These are phyloP conservation scores for Aspergillus baeticus DNA, from an alignment of 495 filamentous ascomycete species.

Conservation along the genomic window DNA sequence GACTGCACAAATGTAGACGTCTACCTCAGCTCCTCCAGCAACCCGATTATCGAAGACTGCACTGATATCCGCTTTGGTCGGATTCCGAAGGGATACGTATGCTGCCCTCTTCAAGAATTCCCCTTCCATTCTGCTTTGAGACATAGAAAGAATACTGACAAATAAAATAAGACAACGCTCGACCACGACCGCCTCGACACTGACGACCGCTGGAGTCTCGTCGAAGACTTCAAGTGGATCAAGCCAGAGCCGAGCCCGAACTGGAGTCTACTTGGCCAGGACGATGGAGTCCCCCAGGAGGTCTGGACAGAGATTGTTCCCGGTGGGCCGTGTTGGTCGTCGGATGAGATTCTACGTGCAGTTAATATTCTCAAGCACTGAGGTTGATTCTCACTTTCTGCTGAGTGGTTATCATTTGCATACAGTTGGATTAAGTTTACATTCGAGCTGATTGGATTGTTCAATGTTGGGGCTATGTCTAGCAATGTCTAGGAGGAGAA, in stretches of 20 bases:
- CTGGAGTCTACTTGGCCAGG: constrained; percentile 69
- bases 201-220: constrained; percentile 76
- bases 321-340: constrained; percentile 57
- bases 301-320: constrained; percentile 72
- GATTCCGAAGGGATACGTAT: constrained; percentile 66
- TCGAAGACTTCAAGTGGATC: constrained; percentile 98
- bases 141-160: too few relatives aligned
- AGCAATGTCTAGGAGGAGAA: too few relatives aligned
- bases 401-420: too few relatives aligned
- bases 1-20: constrained; percentile 75
- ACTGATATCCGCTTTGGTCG: constrained; percentile 73
- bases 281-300: constrained; percentile 57
- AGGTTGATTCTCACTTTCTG: background rate
- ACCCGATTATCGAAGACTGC: constrained; percentile 94
- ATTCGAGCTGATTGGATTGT: too few relatives aligned
- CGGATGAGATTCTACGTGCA: constrained; percentile 67
- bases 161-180: constrained; percentile 24
- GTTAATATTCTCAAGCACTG: constrained; percentile 45
- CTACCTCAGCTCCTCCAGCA: constrained; percentile 76
- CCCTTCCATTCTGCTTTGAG: background rate
- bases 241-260: constrained; percentile 84
- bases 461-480: too few relatives aligned
- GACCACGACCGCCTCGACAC: constrained; percentile 36
- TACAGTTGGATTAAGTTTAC: too few relatives aligned
- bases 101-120: constrained; percentile 28